phyloP scores from a whole-genome alignment of 257 asterid genomes.

The Parsonsia alboflavescens region DNA sequence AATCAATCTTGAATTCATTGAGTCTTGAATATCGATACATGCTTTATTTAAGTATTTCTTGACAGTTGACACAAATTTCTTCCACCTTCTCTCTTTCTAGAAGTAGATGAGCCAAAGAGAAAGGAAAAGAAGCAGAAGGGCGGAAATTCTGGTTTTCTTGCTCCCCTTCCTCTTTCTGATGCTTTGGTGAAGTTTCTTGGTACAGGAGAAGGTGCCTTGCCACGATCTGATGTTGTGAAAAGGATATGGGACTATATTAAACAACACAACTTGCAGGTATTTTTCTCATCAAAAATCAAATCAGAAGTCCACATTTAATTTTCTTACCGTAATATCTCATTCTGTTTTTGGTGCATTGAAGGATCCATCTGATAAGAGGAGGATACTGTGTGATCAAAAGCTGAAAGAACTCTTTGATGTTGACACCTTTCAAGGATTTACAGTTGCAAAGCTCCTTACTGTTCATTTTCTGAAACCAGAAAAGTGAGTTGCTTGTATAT shows the following conservation, averaged over 20 bases:
- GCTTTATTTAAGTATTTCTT: background rate
- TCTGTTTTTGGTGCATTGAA: conserved; percentile 27
- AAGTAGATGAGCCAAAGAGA: conserved; percentile 59
- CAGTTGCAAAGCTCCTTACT: conserved; percentile 54
- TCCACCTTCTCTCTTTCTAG: conserved; percentile 6
- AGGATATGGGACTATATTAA: conserved; percentile 90
- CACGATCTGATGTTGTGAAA: conserved; percentile 71
- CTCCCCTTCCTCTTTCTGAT: conserved; percentile 81
- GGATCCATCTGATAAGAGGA: conserved; percentile 94
- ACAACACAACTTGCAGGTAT: conserved; percentile 81
- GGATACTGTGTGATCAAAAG: conserved; percentile 82
- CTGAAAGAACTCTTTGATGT: conserved; percentile 77
- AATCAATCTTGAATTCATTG: too few relatives aligned
- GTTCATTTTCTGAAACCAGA: conserved; percentile 60
- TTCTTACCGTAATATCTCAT: background rate
- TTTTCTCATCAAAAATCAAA: conserved; percentile 7
- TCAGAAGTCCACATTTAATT: background rate
- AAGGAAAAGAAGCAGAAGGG: conserved; percentile 63
- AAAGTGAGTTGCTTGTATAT: conserved; percentile 40
- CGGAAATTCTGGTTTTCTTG: conserved; percentile 66
- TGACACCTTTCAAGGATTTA: conserved; percentile 67
- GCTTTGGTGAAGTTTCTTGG: conserved; percentile 74
- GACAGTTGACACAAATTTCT: background rate
- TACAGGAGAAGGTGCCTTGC: conserved; percentile 74
- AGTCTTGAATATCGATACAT: background rate